Evolutionary conservation across 2,329 filamentous ascomycete species (phyloP).

Genomic region (Ascochyta pisi): DNA sequence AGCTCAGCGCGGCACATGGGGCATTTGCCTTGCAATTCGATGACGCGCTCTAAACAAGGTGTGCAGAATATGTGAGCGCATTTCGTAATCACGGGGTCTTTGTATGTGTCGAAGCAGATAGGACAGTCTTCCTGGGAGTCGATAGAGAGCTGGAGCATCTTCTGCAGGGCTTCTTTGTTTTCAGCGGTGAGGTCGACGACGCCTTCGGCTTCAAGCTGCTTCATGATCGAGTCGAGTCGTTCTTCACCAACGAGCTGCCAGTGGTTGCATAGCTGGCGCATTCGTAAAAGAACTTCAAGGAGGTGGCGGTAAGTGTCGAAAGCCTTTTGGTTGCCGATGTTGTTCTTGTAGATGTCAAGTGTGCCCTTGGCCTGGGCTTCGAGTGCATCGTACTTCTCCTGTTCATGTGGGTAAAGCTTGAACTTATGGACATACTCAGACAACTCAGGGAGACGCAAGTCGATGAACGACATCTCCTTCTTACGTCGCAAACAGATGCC

Average conservation of each 20-base stretch:
- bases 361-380: slow-evolving; percentile 75
- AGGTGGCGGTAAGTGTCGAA: slow-evolving; percentile 70
- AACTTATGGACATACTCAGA: slow-evolving; percentile 80
- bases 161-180: slow-evolving; percentile 74
- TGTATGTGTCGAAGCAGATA: slow-evolving; percentile 77
- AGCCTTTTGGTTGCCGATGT: slow-evolving; percentile 52
- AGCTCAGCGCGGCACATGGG: slow-evolving; percentile 82
- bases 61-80: slow-evolving; percentile 84
- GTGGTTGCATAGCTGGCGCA: slow-evolving; percentile 88
- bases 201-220: slow-evolving; percentile 70
- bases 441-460: slow-evolving; percentile 78
- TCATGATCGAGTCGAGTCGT: slow-evolving; percentile 74
- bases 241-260: slow-evolving; percentile 78
- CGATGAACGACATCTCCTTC: slow-evolving; percentile 89
- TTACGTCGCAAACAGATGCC: slow-evolving; percentile 80
- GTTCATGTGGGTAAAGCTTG: slow-evolving; percentile 74
- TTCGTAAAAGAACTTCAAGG: slow-evolving; percentile 79
- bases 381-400: slow-evolving; percentile 77
- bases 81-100: slow-evolving; percentile 78
- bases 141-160: slow-evolving; percentile 76
- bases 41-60: slow-evolving; percentile 75
- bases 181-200: slow-evolving; percentile 74
- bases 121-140: slow-evolving; percentile 84
- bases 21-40: slow-evolving; percentile 78
- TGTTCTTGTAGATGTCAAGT: slow-evolving; percentile 65